phyloP scores from a whole-genome alignment of 2,329 filamentous ascomycete species.

The Calonectria hawksworthii region DNA sequence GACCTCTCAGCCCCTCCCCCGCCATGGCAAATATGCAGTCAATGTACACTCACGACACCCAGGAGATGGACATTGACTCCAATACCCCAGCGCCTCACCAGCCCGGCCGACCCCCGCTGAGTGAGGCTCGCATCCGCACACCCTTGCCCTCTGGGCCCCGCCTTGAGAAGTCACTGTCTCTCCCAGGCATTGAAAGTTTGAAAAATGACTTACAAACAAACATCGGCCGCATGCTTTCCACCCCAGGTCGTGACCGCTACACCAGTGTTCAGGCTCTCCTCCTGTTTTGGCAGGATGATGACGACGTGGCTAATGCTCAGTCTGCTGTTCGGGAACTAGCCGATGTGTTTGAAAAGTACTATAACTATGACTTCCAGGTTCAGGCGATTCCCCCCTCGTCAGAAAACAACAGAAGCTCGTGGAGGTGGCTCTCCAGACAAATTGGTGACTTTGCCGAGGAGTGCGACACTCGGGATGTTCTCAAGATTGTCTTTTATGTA shows the following conservation, averaged over 20 bases:
- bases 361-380: slow-evolving; percentile 64
- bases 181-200: slow-evolving; percentile 65
- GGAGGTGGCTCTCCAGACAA: slow-evolving; percentile 66
- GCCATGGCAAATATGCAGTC: slow-evolving; percentile 52
- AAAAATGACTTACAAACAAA: slow-evolving; percentile 67
- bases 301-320: slow-evolving; percentile 57
- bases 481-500: slow-evolving; percentile 72
- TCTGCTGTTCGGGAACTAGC: slow-evolving; percentile 62
- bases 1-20: slow-evolving; percentile 63
- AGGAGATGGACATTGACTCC: slow-evolving; percentile 70
- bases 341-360: slow-evolving; percentile 65
- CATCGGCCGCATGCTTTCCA: slow-evolving; percentile 64
- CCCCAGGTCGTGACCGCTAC: slow-evolving; percentile 66
- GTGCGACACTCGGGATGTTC: slow-evolving; percentile 66
- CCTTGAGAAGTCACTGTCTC: slow-evolving; percentile 63
- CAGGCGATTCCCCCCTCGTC: slow-evolving; percentile 64
- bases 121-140: slow-evolving; percentile 66
- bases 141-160: slow-evolving; percentile 69
- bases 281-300: slow-evolving; percentile 70
- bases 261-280: slow-evolving; percentile 66
- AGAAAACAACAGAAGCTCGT: slow-evolving; percentile 63
- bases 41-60: slow-evolving; percentile 60
- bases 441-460: slow-evolving; percentile 68
- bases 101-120: slow-evolving; percentile 56
- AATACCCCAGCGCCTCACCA: slow-evolving; percentile 48